Evolutionary conservation across 2,329 filamentous ascomycete species (phyloP).

Genomic region (Penicillium fuscoglaucum): DNA sequence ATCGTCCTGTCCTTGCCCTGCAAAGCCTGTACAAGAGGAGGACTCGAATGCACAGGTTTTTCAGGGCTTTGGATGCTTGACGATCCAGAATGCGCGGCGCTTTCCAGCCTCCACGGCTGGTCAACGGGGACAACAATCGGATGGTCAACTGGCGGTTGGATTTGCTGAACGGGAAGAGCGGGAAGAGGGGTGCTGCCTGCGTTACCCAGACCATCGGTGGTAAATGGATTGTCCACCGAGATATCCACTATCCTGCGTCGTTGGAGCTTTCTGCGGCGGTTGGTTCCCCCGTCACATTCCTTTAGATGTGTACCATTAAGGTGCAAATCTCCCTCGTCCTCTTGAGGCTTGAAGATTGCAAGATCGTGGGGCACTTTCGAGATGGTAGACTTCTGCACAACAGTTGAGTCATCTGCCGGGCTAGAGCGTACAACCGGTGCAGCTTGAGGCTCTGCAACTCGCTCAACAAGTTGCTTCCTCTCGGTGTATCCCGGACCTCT

Average conservation of each 20-base stretch:
- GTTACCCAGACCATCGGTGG: slow-evolving; percentile 32
- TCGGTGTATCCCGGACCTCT: slow-evolving; percentile 81
- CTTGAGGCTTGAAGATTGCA: slow-evolving; percentile 12
- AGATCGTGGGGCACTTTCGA: slow-evolving; percentile 17
- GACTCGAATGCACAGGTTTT: slow-evolving; percentile 21
- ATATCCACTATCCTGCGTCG: slow-evolving; percentile 60
- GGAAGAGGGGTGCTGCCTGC: slow-evolving; percentile 32
- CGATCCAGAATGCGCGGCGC: slow-evolving; percentile 30
- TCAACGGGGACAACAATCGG: slow-evolving; percentile 29
- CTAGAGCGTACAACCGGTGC: slow-evolving; percentile 75
- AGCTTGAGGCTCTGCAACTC: slow-evolving; percentile 71
- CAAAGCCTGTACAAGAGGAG: slow-evolving; percentile 26
- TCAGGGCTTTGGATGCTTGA: slow-evolving; percentile 25
- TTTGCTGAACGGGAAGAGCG: slow-evolving; percentile 32
- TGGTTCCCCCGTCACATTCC: slow-evolving; percentile 35
- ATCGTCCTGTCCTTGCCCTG: slow-evolving; percentile 40
- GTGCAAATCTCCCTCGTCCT: slow-evolving; percentile 18
- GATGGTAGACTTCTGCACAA: slow-evolving; percentile 65
- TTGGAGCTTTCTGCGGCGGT: slow-evolving; percentile 51
- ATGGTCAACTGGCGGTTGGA: slow-evolving; percentile 30
- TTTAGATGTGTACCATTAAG: slow-evolving; percentile 18
- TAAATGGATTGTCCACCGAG: slow-evolving; percentile 46
- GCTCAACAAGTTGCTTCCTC: slow-evolving; percentile 78
- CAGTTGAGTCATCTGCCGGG: slow-evolving; percentile 61
- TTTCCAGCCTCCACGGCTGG: slow-evolving; percentile 35